These are phyloP conservation scores for Kuraishia capsulata DNA, from an alignment of 805 yeast genomes.

Conservation along the genomic window DNA sequence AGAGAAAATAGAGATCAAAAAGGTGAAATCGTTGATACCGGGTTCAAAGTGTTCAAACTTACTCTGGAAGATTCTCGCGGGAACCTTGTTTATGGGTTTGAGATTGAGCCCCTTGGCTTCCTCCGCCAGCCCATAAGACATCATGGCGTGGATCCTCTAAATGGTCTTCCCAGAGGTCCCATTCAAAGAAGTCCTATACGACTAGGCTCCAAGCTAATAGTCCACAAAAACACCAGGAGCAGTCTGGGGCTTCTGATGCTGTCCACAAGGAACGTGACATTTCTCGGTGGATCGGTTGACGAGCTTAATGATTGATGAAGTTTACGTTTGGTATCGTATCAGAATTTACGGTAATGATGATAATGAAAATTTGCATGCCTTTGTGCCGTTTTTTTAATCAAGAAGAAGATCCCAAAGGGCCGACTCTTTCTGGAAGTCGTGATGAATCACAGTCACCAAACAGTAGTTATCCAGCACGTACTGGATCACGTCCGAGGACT, in stretches of 20 bases:
- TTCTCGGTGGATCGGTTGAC: constrained; percentile 28
- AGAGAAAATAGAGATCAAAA: not conserved
- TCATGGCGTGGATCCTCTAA: not conserved
- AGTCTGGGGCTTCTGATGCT: constrained; percentile 18
- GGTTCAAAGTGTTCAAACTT: constrained; percentile 30
- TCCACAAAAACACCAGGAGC: not conserved
- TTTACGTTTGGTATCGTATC: no score
- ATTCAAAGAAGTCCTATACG: not conserved
- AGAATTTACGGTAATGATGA: not conserved
- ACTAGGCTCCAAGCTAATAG: constrained; percentile 2
- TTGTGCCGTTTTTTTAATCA: constrained; percentile 6
- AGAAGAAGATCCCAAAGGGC: constrained; percentile 69
- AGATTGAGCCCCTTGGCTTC: constrained; percentile 34
- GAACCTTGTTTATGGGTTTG: constrained; percentile 48
- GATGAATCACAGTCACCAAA: constrained; percentile 81
- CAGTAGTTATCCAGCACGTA: constrained; percentile 53
- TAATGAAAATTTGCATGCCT: constrained; percentile 3
- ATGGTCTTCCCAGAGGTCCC: not conserved
- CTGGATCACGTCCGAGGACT: constrained; percentile 53
- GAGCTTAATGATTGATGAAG: constrained; percentile 26
- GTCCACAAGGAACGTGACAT: constrained; percentile 17
- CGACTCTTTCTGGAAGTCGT: constrained; percentile 63
- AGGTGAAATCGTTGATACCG: not conserved
- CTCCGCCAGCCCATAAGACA: not conserved
- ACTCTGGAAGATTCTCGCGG: constrained; percentile 47